Percentiles rank a stretch among this genome's conserved stretches.
phyloP scores from a whole-genome alignment of 73 alveolate species.

The Symbiodinium natans region DNA sequence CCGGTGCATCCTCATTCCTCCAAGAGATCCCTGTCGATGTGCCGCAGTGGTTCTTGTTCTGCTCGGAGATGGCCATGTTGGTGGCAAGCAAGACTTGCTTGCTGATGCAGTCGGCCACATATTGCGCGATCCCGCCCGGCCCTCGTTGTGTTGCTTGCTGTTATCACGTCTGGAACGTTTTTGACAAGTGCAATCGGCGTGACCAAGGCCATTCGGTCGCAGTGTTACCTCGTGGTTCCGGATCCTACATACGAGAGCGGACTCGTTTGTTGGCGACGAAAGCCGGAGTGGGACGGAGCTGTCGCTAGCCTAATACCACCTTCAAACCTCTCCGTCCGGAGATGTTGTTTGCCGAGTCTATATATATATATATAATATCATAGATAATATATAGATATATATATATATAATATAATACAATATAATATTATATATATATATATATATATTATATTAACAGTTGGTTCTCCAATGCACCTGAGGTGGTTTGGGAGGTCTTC shows the following conservation, averaged over 20 bases:
- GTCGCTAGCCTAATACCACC: no score
- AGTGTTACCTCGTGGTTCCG: neutral
- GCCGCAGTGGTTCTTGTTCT: neutral
- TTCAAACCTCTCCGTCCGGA: neutral
- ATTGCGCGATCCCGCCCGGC: neutral
- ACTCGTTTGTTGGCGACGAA: neutral
- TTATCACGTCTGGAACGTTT: no score
- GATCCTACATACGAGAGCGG: neutral
- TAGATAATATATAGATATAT: no score
- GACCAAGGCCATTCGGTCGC: neutral
- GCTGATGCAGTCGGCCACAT: neutral
- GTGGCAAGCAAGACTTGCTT: neutral
- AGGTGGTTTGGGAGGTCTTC: neutral
- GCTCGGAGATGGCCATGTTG: constrained; percentile 7
- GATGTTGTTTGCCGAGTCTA: neutral
- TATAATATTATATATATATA: no score
- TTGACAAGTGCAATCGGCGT: no score
- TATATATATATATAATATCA: no score
- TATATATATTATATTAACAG: no score
- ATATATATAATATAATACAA: no score
- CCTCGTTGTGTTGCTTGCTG: neutral
- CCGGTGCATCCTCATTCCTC: neutral
- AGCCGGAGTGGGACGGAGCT: neutral
- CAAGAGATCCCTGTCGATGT: neutral
- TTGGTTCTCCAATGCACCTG: neutral